Percentiles rank a stretch among this genome's conserved stretches.
phyloP scores from a whole-genome alignment of 257 asterid genomes.

The Jacaranda mimosifolia region DNA sequence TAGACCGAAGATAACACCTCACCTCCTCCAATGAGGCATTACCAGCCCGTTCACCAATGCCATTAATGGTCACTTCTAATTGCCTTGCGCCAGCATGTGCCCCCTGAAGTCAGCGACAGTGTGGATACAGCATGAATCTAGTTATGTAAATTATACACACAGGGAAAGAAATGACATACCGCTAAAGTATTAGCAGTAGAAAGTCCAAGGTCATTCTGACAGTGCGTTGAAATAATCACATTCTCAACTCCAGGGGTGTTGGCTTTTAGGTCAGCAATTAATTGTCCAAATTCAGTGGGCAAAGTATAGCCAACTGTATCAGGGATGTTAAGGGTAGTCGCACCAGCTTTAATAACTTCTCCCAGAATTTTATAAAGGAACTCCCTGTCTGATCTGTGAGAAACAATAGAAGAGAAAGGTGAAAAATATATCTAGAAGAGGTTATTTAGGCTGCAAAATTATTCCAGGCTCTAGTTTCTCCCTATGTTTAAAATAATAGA shows the following conservation, averaged over 20 bases:
- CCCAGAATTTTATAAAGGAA: slow-evolving; percentile 90
- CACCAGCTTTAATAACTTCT: slow-evolving; percentile 95
- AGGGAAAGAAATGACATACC: slow-evolving; percentile 49
- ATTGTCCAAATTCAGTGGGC: slow-evolving; percentile 81
- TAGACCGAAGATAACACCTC: slow-evolving; percentile 30
- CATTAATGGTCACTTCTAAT: slow-evolving; percentile 93
- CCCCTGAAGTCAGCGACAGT: slow-evolving; percentile 59
- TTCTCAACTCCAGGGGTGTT: slow-evolving; percentile 89
- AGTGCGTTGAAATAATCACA: slow-evolving; percentile 92
- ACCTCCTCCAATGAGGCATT: slow-evolving; percentile 99
- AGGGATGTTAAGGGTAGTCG: slow-evolving; percentile 96
- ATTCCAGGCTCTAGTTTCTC: slow-evolving; percentile 1
- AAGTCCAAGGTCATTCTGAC: slow-evolving; percentile 98
- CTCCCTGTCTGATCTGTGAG: slow-evolving; percentile 76
- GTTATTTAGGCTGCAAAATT: slow-evolving; percentile 11
- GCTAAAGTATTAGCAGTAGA: slow-evolving; percentile 90
- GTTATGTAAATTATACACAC: slow-evolving; percentile 19
- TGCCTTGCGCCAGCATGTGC: slow-evolving; percentile 98
- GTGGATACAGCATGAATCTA: slow-evolving; percentile 24
- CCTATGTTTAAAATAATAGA: neutral
- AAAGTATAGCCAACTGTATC: slow-evolving; percentile 92
- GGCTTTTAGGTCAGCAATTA: slow-evolving; percentile 86
- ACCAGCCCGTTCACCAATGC: slow-evolving; percentile 99
- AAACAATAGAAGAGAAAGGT: slow-evolving; percentile 29
- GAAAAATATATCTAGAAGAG: slow-evolving; percentile 17